Conservation (phyloP, 306 rosid species). For the Ceratonia siliqua region DNA sequence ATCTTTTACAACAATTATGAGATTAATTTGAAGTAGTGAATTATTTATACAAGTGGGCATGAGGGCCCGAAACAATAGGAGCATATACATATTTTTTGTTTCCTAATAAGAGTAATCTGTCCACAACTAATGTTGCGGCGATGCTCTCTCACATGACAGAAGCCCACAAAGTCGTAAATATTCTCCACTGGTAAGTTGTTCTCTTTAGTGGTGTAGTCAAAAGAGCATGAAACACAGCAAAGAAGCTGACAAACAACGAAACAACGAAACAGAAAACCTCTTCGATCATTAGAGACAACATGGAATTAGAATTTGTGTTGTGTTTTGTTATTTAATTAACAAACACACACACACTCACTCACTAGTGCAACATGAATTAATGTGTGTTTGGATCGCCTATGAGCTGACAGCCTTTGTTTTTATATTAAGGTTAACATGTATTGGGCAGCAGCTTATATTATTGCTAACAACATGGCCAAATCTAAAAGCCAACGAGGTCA, state of each 20-base stretch:
- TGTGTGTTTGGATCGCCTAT: slow-evolving; percentile 7
- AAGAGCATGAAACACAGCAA: slow-evolving; percentile 24
- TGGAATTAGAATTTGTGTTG: background rate
- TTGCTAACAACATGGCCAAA: slow-evolving; percentile 37
- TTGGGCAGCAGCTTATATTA: slow-evolving; percentile 21
- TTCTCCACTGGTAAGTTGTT: slow-evolving; percentile 30
- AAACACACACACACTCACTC: background rate
- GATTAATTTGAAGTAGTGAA: too few relatives aligned
- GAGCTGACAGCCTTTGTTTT: slow-evolving; percentile 11
- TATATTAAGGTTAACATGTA: slow-evolving; percentile 3
- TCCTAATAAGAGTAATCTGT: background rate
- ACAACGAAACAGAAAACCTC: background rate
- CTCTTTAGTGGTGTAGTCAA: background rate
- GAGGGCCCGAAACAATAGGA: slow-evolving; percentile 15
- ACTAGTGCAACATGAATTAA: slow-evolving; percentile 12
- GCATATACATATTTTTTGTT: background rate
- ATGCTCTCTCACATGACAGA: slow-evolving; percentile 10
- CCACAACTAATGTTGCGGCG: background rate
- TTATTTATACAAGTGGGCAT: background rate
- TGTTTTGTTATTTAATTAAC: background rate
- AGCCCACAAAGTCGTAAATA: slow-evolving; percentile 33
- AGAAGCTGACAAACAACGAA: slow-evolving; percentile 11
- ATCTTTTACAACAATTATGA: too few relatives aligned
- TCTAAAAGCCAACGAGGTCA: too few relatives aligned
- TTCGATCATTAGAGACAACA: background rate